Percentiles rank a stretch among this genome's conserved stretches.
Evolutionary conservation across 148 eudicot genomes (phyloP).

Genomic region (Chenopodium berlandieri): DNA sequence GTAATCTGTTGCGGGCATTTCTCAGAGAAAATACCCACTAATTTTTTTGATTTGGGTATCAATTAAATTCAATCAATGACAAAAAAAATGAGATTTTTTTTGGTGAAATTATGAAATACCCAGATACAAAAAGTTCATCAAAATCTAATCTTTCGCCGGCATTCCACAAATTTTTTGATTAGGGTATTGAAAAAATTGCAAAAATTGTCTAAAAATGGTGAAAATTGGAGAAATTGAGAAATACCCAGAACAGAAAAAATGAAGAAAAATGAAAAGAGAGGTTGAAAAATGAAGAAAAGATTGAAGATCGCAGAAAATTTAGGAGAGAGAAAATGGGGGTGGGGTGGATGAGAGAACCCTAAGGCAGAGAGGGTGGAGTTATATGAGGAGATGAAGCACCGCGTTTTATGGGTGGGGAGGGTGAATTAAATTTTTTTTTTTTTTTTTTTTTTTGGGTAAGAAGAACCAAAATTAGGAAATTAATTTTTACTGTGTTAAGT

Average conservation of each 20-base stretch:
- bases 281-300: not conserved
- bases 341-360: constrained; percentile 30
- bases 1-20: constrained; percentile 68
- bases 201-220: not conserved
- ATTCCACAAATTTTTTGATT: not conserved
- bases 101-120: not conserved
- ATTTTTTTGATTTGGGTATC: constrained; percentile 13
- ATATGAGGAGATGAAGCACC: constrained; percentile 26
- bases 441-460: not conserved
- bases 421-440: not conserved
- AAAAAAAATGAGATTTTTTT: not conserved
- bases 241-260: constrained; percentile 1
- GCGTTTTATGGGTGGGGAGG: constrained; percentile 28
- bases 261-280: not conserved
- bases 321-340: not conserved
- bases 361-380: not conserved
- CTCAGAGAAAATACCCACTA: constrained; percentile 29
- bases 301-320: constrained; percentile 1
- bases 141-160: not conserved
- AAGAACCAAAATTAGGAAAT: not conserved
- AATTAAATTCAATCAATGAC: not conserved
- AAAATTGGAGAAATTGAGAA: not conserved
- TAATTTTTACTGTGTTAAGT: not conserved
- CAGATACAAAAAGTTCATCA: not conserved
- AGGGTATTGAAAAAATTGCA: not conserved